A percentile compares a stretch with the other conserved stretches of the same genome.
These are phyloP conservation scores for Dothistroma septosporum DNA, from an alignment of 2,329 filamentous ascomycete species.

Conservation along the genomic window DNA sequence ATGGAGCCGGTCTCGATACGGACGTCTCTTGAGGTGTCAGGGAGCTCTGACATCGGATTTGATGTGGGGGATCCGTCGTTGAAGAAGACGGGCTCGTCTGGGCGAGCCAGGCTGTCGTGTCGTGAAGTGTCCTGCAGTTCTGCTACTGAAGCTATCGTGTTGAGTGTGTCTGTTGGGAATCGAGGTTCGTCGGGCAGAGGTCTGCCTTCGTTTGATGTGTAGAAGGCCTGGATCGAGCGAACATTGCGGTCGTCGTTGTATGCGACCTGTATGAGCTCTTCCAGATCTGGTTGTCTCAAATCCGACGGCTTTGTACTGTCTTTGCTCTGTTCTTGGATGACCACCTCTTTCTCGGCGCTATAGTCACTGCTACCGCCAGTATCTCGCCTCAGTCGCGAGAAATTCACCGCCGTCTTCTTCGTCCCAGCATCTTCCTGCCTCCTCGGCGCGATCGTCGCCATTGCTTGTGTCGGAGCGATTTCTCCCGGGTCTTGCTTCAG, in stretches of 20 bases:
- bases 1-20: constrained; percentile 1
- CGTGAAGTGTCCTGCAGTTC: neutral
- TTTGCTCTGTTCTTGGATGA: constrained; percentile 9
- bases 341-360: constrained; percentile 5
- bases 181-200: constrained; percentile 10
- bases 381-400: constrained; percentile 2
- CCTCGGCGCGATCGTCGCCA: neutral
- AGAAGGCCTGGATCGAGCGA: constrained; percentile 18
- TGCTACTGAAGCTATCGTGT: neutral
- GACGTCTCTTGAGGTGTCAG: neutral
- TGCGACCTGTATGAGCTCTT: neutral
- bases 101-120: neutral
- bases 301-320: neutral
- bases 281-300: neutral
- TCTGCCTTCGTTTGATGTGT: constrained; percentile 7
- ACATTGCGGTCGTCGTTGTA: constrained; percentile 5
- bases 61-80: neutral
- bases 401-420: constrained; percentile 8
- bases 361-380: neutral
- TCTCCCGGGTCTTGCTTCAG: neutral
- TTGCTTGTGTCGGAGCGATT: neutral
- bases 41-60: neutral
- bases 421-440: neutral
- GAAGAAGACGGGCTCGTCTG: neutral
- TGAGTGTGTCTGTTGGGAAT: constrained; percentile 12